These are phyloP conservation scores for Huntiella omanensis DNA, from an alignment of 2,329 filamentous ascomycete genomes.

Conservation along the genomic window DNA sequence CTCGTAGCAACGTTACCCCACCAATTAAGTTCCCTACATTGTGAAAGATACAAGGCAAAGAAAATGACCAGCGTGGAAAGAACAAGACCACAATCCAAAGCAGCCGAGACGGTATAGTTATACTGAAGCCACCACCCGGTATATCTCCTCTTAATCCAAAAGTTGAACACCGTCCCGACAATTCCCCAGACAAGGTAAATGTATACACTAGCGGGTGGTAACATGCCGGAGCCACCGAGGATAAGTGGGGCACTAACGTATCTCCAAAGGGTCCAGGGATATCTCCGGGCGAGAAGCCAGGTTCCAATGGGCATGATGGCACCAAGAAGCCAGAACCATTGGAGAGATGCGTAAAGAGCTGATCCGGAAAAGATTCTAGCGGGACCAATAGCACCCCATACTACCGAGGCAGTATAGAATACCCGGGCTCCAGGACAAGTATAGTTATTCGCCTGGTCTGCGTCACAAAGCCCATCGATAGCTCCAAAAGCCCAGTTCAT, in stretches of 20 bases:
- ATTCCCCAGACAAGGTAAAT: slow-evolving; percentile 55
- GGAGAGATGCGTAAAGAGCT: slow-evolving; percentile 42
- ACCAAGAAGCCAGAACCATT: slow-evolving; percentile 56
- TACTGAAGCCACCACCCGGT: slow-evolving; percentile 61
- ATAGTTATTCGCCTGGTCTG: slow-evolving; percentile 34
- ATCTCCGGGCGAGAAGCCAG: slow-evolving; percentile 42
- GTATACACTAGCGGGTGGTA: slow-evolving; percentile 52
- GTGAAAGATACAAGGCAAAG: slow-evolving; percentile 44
- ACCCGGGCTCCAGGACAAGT: slow-evolving; percentile 35
- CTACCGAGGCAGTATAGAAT: slow-evolving; percentile 49
- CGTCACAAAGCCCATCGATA: slow-evolving; percentile 43
- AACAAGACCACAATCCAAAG: slow-evolving; percentile 48
- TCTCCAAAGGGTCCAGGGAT: slow-evolving; percentile 40
- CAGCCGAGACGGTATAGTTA: slow-evolving; percentile 58
- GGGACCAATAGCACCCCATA: slow-evolving; percentile 58
- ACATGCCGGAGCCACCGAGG: slow-evolving; percentile 42
- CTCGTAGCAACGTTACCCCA: slow-evolving; percentile 36
- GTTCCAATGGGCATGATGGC: slow-evolving; percentile 42
- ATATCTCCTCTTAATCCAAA: slow-evolving; percentile 43
- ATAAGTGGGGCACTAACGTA: slow-evolving; percentile 52
- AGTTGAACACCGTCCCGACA: slow-evolving; percentile 51
- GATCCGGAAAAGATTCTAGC: slow-evolving; percentile 46
- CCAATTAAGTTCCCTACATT: slow-evolving; percentile 37
- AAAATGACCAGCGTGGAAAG: slow-evolving; percentile 51
- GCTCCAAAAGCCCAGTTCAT: slow-evolving; percentile 46